Conservation (phyloP, 1,139 yeast genomes). For the Geotrichum siamense region DNA sequence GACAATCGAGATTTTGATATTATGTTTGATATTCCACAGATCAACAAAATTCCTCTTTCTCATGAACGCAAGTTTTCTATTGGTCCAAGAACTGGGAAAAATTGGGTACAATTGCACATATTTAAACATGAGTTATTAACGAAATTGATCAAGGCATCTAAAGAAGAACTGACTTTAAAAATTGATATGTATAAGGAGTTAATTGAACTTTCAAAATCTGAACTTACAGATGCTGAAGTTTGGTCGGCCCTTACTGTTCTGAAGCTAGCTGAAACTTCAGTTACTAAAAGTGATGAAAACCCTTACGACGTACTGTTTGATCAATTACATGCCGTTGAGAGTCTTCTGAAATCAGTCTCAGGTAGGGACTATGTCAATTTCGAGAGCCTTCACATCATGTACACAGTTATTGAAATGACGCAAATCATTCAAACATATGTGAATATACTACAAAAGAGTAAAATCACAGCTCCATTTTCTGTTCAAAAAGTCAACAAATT, state of each 20-base stretch:
- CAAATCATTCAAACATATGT: conserved; percentile 24
- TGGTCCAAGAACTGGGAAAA: conserved; percentile 25
- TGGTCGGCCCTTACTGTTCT: conserved; percentile 33
- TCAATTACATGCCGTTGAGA: conserved; percentile 15
- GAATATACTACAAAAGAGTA: conserved; percentile 22
- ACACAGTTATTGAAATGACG: conserved; percentile 29
- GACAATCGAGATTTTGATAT: conserved; percentile 32
- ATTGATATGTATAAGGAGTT: conserved; percentile 2
- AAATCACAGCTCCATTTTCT: conserved; percentile 19
- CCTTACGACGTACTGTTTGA: conserved; percentile 16
- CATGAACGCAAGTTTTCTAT: conserved; percentile 15
- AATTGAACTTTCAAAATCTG: conserved; percentile 3
- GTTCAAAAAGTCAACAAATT: conserved; percentile 17
- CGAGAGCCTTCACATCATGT: conserved; percentile 29
- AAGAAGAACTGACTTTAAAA: conserved; percentile 12
- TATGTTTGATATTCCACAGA: conserved; percentile 23
- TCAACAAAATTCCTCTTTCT: conserved; percentile 16
- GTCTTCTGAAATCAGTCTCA: conserved; percentile 4
- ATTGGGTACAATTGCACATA: conserved; percentile 26
- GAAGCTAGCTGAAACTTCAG: conserved; percentile 21
- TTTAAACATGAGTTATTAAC: conserved; percentile 25
- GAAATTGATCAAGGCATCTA: conserved; percentile 20
- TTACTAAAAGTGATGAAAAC: conserved; percentile 12
- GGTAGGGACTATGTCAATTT: conserved; percentile 21
- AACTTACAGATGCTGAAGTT: conserved; percentile 32